phyloP scores from a whole-genome alignment of 1,284 basidiomycete genomes.

The Ustilago esculenta region DNA sequence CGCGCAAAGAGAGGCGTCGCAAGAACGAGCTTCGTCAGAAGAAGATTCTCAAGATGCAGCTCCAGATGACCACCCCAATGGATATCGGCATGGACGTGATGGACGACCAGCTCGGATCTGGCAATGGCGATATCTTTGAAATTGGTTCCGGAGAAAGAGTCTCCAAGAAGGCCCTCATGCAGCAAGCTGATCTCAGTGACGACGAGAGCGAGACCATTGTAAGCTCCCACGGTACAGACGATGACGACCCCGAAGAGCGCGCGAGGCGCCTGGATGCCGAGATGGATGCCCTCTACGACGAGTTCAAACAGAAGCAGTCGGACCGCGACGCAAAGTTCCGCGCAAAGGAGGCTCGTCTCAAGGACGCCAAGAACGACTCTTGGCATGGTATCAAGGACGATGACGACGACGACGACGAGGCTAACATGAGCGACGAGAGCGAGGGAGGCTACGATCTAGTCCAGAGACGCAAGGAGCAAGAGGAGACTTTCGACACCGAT shows the following conservation, averaged over 20 bases:
- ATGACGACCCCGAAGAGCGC: constrained; percentile 71
- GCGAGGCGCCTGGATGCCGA: constrained; percentile 76
- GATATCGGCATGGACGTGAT: constrained; percentile 86
- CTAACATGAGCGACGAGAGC: constrained; percentile 65
- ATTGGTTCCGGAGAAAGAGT: constrained; percentile 48
- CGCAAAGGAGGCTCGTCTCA: constrained; percentile 82
- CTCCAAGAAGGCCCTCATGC: constrained; percentile 25
- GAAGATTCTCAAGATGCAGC: constrained; percentile 92
- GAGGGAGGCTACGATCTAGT: constrained; percentile 79
- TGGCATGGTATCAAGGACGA: constrained; percentile 63
- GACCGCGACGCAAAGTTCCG: constrained; percentile 91
- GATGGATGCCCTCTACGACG: constrained; percentile 87
- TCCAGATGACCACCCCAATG: constrained; percentile 94
- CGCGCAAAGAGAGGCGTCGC: constrained; percentile 80
- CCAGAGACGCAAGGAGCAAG: constrained; percentile 74
- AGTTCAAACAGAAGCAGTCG: constrained; percentile 81
- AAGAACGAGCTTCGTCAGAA: constrained; percentile 89
- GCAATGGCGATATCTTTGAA: constrained; percentile 59
- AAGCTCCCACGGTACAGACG: constrained; percentile 72
- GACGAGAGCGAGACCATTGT: constrained; percentile 69
- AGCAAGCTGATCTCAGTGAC: constrained; percentile 71
- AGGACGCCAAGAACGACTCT: constrained; percentile 71
- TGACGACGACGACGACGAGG: constrained; percentile 60
- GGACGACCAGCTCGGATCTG: constrained; percentile 58
- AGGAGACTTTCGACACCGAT: constrained; percentile 72